These are phyloP conservation scores for Ziziphus jujuba DNA, from an alignment of 306 rosid species.

Conservation along the genomic window DNA sequence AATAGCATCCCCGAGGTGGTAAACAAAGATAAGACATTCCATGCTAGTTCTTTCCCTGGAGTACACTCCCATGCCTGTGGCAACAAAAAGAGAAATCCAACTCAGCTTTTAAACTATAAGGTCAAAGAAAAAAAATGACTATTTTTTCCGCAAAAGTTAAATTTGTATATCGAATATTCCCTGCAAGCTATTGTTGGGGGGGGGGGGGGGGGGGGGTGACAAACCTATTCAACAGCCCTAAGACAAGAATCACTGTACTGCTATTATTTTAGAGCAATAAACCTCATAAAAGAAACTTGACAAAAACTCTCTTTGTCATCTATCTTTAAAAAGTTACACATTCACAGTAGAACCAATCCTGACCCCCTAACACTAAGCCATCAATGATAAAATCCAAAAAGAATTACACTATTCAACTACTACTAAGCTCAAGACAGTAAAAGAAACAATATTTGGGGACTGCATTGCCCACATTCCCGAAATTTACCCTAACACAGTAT, in stretches of 20 bases:
- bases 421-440: too few species aligned
- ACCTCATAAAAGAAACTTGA: too few species aligned
- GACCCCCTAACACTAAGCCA: background rate
- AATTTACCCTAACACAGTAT: background rate
- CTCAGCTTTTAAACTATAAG: constrained; percentile 10
- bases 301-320: too few species aligned
- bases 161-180: too few species aligned
- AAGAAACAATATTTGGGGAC: too few species aligned
- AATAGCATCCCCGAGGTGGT: constrained; percentile 94
- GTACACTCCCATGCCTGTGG: constrained; percentile 85
- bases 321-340: background rate
- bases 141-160: background rate
- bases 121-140: background rate
- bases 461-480: too few species aligned
- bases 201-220: background rate
- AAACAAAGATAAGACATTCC: constrained; percentile 80
- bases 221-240: background rate
- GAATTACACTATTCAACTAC: background rate
- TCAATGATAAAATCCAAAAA: too few species aligned
- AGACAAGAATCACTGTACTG: background rate
- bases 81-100: constrained; percentile 22
- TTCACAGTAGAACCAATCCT: background rate
- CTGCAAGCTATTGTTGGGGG: background rate
- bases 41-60: constrained; percentile 61
- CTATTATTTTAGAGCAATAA: too few species aligned